Percentiles rank a stretch among this genome's conserved stretches.
Evolutionary conservation across 495 filamentous ascomycete genomes (phyloP).

Genomic region (Xylaria longipes): DNA sequence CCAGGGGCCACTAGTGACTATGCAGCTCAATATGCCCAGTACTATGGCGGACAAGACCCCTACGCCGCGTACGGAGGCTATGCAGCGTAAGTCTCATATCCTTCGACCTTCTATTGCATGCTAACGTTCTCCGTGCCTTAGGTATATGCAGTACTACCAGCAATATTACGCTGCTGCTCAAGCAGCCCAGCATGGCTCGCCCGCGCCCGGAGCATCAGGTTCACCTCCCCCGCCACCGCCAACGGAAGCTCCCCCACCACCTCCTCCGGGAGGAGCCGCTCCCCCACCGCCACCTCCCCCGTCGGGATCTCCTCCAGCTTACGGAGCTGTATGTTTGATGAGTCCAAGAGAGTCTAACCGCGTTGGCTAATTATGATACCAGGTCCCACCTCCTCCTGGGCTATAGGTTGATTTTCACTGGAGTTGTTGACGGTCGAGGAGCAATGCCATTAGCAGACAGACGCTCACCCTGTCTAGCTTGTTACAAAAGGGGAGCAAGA

Average conservation of each 20-base stretch:
- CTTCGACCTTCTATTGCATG: neutral
- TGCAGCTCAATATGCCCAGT: slow-evolving; percentile 83
- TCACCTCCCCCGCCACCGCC: slow-evolving; percentile 69
- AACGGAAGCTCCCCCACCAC: slow-evolving; percentile 67
- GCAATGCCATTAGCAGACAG: neutral
- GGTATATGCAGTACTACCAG: slow-evolving; percentile 76
- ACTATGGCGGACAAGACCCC: slow-evolving; percentile 77
- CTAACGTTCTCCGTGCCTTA: slow-evolving; percentile 31
- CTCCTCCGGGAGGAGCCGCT: slow-evolving; percentile 60
- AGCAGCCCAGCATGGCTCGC: slow-evolving; percentile 55
- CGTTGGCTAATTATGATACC: slow-evolving; percentile 30
- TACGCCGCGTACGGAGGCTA: slow-evolving; percentile 95
- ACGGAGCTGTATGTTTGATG: slow-evolving; percentile 72
- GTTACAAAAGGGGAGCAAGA: neutral
- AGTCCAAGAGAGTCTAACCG: slow-evolving; percentile 30
- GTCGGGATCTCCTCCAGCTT: slow-evolving; percentile 58
- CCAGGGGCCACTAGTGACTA: slow-evolving; percentile 61
- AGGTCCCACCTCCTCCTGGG: slow-evolving; percentile 65
- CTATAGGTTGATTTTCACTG: slow-evolving; percentile 38
- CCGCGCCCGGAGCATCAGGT: slow-evolving; percentile 48
- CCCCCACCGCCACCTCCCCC: slow-evolving; percentile 67
- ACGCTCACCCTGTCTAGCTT: neutral
- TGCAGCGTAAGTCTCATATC: slow-evolving; percentile 50
- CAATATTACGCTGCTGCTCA: slow-evolving; percentile 62
- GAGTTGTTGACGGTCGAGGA: neutral